Evolutionary conservation across 2,329 filamentous ascomycete genomes (phyloP).

Genomic region (Endothia cerciana): DNA sequence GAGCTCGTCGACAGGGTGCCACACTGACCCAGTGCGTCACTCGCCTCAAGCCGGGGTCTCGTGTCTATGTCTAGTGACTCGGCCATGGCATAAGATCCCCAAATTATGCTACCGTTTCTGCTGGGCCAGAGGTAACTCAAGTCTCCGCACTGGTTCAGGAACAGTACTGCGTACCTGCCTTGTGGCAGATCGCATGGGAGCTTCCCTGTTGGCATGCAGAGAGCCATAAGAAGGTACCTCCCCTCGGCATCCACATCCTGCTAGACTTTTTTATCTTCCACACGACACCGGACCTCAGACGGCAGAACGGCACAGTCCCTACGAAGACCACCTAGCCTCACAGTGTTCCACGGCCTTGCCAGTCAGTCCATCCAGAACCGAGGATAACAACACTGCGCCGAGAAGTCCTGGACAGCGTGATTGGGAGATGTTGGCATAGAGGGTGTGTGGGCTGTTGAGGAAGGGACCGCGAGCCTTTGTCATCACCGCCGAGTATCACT

Average conservation of each 20-base stretch:
- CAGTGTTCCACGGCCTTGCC: neutral
- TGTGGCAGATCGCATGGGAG: conserved; percentile 52
- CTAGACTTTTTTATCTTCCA: conserved; percentile 35
- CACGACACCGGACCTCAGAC: conserved; percentile 49
- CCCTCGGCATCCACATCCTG: conserved; percentile 42
- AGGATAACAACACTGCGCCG: neutral
- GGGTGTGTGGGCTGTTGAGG: conserved; percentile 17
- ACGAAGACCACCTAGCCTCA: conserved; percentile 3
- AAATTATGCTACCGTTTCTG: conserved; percentile 61
- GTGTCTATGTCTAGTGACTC: conserved; percentile 57
- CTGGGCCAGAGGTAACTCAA: conserved; percentile 49
- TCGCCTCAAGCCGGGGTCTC: conserved; percentile 44
- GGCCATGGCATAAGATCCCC: conserved; percentile 61
- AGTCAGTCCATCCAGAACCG: neutral
- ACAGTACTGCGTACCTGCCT: conserved; percentile 46
- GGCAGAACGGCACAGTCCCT: conserved; percentile 41
- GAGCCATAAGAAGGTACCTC: conserved; percentile 46
- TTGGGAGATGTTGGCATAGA: conserved; percentile 23
- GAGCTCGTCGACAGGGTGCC: conserved; percentile 29
- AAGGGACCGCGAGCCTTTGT: conserved; percentile 26
- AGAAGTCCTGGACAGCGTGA: conserved; percentile 19
- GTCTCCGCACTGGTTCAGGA: conserved; percentile 49
- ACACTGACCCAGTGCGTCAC: conserved; percentile 44
- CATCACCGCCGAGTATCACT: conserved; percentile 16
- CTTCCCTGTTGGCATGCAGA: conserved; percentile 50